phyloP scores from a whole-genome alignment of 148 eudicot species.

The Chenopodium quinoa region DNA sequence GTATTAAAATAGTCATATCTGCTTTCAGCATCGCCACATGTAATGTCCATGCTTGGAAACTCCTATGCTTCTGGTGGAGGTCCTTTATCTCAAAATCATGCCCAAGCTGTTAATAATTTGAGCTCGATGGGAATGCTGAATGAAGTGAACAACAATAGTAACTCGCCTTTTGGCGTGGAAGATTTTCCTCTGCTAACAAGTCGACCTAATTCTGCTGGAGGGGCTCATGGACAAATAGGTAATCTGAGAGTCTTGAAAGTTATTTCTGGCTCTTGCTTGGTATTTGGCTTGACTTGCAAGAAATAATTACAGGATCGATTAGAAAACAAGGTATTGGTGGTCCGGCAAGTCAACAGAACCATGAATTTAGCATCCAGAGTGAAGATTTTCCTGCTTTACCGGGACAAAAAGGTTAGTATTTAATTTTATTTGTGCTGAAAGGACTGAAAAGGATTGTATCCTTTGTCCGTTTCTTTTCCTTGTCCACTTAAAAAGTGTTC shows the following conservation, averaged over 20 bases:
- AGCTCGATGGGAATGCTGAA: conserved; percentile 75
- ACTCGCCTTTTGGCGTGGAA: conserved; percentile 76
- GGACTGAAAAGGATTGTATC: background rate
- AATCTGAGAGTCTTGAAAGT: conserved; percentile 14
- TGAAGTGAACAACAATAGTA: conserved; percentile 71
- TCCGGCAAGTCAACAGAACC: conserved; percentile 80
- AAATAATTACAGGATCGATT: conserved; percentile 59
- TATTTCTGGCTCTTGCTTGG: conserved; percentile 3
- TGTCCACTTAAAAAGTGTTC: background rate
- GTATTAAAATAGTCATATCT: conserved; percentile 9
- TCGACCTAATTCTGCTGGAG: conserved; percentile 87
- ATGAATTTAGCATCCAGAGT: conserved; percentile 89
- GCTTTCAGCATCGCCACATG: conserved; percentile 81
- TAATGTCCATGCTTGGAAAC: conserved; percentile 75
- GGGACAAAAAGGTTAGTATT: conserved; percentile 66
- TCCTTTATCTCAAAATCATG: conserved; percentile 65
- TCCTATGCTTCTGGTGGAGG: conserved; percentile 73
- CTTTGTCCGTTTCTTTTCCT: background rate
- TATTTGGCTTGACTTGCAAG: conserved; percentile 15
- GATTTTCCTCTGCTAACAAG: conserved; percentile 80
- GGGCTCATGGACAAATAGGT: conserved; percentile 87
- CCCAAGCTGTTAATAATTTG: conserved; percentile 56
- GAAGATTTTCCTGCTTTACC: conserved; percentile 98
- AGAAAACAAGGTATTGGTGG: conserved; percentile 85
- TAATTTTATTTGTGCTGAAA: background rate